Evolutionary conservation across 1,284 basidiomycete species (phyloP), one percentile per base, ranked within the genome.

Genomic region (Boletellus deceptivus): DNA sequence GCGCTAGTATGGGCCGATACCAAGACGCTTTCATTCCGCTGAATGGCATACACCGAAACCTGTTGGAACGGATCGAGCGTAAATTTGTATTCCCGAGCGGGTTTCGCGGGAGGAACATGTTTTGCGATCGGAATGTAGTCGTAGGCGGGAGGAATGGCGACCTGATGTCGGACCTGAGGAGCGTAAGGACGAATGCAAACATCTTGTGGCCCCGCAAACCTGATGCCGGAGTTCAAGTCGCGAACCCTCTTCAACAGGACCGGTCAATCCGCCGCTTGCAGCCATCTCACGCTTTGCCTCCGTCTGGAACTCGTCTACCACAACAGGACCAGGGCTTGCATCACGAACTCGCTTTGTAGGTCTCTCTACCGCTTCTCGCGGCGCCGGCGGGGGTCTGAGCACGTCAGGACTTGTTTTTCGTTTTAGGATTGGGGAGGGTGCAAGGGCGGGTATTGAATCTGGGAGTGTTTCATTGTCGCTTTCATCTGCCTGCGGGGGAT

Each of bases 1-100:
- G 96, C 96, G 71, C 91, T 95, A 2, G 96, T 99, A 73, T 99
- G 96, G 0, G 96, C 96, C n/a, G 95, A 98, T 1, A 99, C 97
- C 43, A 99, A 79, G 3, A 99, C 97, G 62, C 90, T 94, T 74
- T 99, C 97, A 69, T 95, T 95, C 31, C 97, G 80, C 71, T 99
- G 93, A 53, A 99, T 99, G 48, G 93, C 95, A 58, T 90, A 82
- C 16, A 98, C 87, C 1, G 96, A 93, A 44, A 98, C 93, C 67
- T 88, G 82, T 69, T 99, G 97, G 76, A 99, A 99, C 20, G 97
- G 97, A 74, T 99, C 97, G 50, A 99, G 81, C 43, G 86, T 89
- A 76, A 99, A 99, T 56, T 93, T 93, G 78, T 98, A 99, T 65
- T 89, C 85, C 50, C 93, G 82, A 35, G 87, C 94, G 0, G 96